Conservation (phyloP, 2,329 filamentous ascomycete genomes). For the Alternaria consortialis region DNA sequence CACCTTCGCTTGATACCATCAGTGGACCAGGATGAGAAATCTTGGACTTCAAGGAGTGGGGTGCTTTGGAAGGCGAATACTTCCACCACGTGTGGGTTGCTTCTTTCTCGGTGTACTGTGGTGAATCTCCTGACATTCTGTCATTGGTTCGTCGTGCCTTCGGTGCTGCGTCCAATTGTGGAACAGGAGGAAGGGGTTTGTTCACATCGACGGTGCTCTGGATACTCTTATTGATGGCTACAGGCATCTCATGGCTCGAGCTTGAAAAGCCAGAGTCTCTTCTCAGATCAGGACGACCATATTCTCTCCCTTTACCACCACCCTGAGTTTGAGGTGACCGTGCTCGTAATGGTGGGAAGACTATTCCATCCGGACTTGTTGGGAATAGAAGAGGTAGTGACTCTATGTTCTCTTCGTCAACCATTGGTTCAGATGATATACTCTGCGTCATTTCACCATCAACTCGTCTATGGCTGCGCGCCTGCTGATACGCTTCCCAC, state of each 20-base stretch:
- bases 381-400: background rate
- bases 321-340: background rate
- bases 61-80: slow-evolving; percentile 7
- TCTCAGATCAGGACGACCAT: background rate
- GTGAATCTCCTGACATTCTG: background rate
- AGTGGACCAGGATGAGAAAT: slow-evolving; percentile 35
- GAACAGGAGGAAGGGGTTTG: slow-evolving; percentile 28
- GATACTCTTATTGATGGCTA: slow-evolving; percentile 11
- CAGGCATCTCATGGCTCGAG: slow-evolving; percentile 20
- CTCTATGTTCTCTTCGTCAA: background rate
- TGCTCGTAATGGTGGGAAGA: slow-evolving; percentile 7
- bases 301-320: background rate
- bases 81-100: slow-evolving; percentile 11
- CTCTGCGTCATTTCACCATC: background rate
- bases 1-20: slow-evolving; percentile 6
- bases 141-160: background rate
- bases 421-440: background rate
- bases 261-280: slow-evolving; percentile 15
- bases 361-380: background rate
- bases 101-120: background rate
- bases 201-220: slow-evolving; percentile 11
- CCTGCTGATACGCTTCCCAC: slow-evolving; percentile 27
- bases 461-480: slow-evolving; percentile 17
- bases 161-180: slow-evolving; percentile 9
- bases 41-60: slow-evolving; percentile 26